phyloP scores from a whole-genome alignment of 345 rosid species.

The Bruguiera sexangula region DNA sequence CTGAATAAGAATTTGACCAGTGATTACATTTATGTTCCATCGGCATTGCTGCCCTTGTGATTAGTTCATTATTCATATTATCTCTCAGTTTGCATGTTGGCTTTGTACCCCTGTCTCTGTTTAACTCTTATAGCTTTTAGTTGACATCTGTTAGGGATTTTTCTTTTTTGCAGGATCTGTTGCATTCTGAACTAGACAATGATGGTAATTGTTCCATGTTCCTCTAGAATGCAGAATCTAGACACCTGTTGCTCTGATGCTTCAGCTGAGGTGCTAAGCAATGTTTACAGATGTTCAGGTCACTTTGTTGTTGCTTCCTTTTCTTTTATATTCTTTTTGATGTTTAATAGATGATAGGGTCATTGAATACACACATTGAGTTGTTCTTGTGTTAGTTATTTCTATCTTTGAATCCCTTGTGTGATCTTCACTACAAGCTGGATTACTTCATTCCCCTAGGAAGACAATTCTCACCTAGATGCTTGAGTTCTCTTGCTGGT shows the following conservation, averaged over 20 bases:
- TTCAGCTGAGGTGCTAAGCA: slow-evolving; percentile 55
- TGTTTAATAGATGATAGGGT: not conserved
- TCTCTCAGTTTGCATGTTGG: too few relatives aligned
- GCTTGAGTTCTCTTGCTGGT: slow-evolving; percentile 35
- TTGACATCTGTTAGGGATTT: too few relatives aligned
- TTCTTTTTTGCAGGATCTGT: too few relatives aligned
- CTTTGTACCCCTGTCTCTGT: too few relatives aligned
- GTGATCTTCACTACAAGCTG: slow-evolving; percentile 49
- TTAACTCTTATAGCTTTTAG: too few relatives aligned
- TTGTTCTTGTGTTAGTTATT: not conserved
- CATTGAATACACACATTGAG: slow-evolving; percentile 1
- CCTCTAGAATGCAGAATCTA: slow-evolving; percentile 44
- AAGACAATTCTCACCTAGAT: slow-evolving; percentile 40
- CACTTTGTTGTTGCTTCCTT: not conserved
- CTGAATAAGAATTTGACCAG: too few relatives aligned
- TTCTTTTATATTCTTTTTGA: too few relatives aligned
- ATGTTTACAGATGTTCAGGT: not conserved
- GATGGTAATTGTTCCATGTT: slow-evolving; percentile 8
- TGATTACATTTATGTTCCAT: too few relatives aligned
- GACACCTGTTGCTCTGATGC: slow-evolving; percentile 57
- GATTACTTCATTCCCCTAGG: slow-evolving; percentile 44
- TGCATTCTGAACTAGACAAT: not conserved
- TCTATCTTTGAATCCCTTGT: slow-evolving; percentile 54
- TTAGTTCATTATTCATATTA: too few relatives aligned
- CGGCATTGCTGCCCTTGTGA: too few relatives aligned